Evolutionary conservation across 164 flowering plant species (phyloP), one percentile per base, ranked within the genome.

Genomic region (Chimonanthus salicifolius): DNA sequence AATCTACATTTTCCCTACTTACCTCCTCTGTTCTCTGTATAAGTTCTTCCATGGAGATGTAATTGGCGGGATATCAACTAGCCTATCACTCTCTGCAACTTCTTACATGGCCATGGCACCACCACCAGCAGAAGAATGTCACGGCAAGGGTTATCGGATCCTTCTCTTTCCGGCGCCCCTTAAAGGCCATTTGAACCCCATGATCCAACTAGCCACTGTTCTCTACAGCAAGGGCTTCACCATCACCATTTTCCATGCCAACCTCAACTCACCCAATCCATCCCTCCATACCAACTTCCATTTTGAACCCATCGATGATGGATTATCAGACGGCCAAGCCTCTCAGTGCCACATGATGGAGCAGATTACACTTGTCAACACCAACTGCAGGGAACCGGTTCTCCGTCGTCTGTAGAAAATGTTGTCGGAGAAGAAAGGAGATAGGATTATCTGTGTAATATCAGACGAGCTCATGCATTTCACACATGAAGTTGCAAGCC

Each of bases 151-250:
- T 7, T 43, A 18, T 5, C 46, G 4, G 10, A 6, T 85, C 45
- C 62, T 82, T 0, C 71, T 85, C 15, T 78, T 88, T n/a, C 88
- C 91, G 0, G 13, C 75, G 4, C 89, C 89, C 3, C 48, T 82
- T 0, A 85, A 86, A 70, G 90, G 90, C 65, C 89, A 86, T 74
- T 50, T 86, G 1, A 82, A 68, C 62, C 91, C 91, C 49, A 83
- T 85, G 85, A 69, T 87, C 20, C 85, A 88, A 47, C 85, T 88
- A 0, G 89, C 83, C 6, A 70, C 50, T 63, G 77, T 84, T 18
- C 85, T 88, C 48, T 75, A 83, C 66, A 74, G 84, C 60, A 80
- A 69, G 72, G 92, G 90, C 70, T 85, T 88, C 73, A 77, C 84
- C 75, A 80, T 88, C 70, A 76, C 86, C 78, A 72, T 87, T n/a